Evolutionary conservation across 352 stramenopile species (phyloP), one percentile per base, ranked within the genome.

Genomic region (Phytophthora idaei): DNA sequence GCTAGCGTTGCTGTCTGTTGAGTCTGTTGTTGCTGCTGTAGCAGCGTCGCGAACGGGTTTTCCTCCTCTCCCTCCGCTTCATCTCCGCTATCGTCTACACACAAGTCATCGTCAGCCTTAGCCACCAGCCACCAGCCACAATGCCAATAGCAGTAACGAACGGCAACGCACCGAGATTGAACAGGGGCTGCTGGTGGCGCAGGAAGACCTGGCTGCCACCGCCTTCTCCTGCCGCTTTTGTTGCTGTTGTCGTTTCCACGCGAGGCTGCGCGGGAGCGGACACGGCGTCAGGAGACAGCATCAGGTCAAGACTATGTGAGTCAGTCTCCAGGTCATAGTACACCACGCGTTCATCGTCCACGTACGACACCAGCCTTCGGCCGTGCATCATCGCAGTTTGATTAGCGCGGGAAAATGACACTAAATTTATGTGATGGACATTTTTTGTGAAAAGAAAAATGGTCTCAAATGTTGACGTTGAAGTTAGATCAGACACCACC

Each of bases 31-130:
- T 66, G 67, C 36, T 83, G 67, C 25, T 82, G 70, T 21, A 92
- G 39, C 15, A 92, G 59, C 14, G 78, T 83, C 27, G 80, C 84
- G 57, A 92, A 92, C 25, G 84, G 84, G 57, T 92, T 91, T 52
- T 76, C 72, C 8, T 79, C 61, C 15, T 75, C 36, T 42, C 5
- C 62, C 12, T 76, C 57, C 1, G 55, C 72, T 61, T 76, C 74
- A 27, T 67, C 61, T 17, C 53, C 78, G 8, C 67, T 74, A 14
- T 81, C 66, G 34, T 79, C 78, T 71, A 27, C 59, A 49, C 31
- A 66, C 11, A 71, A 27, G 48, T 3, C 6, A 63, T 31, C 5
- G 14, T 70, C n/a, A 67, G 15, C 17, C 44, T 46, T 12, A 31
- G 42, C 14, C n/a, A 34, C 8, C 31, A 60, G 12, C 3, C 2